Evolutionary conservation across 208 protist genomes (phyloP), one percentile per base, ranked within the genome.

Genomic region (Wallacemonas collosoma): DNA sequence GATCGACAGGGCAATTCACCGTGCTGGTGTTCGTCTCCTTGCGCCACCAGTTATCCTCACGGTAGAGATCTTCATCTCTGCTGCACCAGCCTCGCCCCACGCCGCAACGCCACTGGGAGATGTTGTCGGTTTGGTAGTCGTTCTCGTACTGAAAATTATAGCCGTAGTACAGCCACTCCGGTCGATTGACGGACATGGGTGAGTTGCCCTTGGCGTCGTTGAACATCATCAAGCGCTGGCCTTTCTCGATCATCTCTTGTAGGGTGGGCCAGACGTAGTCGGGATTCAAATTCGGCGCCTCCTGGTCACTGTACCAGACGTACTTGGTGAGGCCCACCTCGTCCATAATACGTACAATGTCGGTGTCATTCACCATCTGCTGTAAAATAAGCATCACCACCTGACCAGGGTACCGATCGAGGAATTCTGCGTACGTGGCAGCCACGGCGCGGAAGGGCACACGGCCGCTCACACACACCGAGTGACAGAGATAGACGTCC

Each of bases 311-410:
- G 68, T 68, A 71, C 79, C 79, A 84, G 36, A 76, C 61, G 64
- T 76, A 77, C 67, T 68, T 35, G 17, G 62, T 70, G 14, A 84
- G 72, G 1, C 75, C 75, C 12, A 75, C 79, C 3, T 84, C 75
- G 43, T 80, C 68, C 12, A 71, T 64, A 1, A 84, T 70, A 1
- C 38, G 9, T 14, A 43, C 79, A 3, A 84, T 56, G 36, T 76
- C 72, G 44, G 68, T 74, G 75, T 68, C 77, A 57, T 84, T 80
- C 12, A 84, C 79, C 73, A 76, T 76, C 72, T 84, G 79, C 75
- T 84, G 70, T 14, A 84, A 60, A 44, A 84, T 75, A 35, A 84
- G 72, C 73, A 80, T 76, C 51, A 84, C 68, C 41, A 80, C 60
- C 72, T 84, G 75, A 11, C 64, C 57, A 1, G 73, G 73, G 72